These are phyloP conservation scores for Wickerhamomyces sp. DNA, from an alignment of 1,139 yeast genomes.

Conservation along the genomic window DNA sequence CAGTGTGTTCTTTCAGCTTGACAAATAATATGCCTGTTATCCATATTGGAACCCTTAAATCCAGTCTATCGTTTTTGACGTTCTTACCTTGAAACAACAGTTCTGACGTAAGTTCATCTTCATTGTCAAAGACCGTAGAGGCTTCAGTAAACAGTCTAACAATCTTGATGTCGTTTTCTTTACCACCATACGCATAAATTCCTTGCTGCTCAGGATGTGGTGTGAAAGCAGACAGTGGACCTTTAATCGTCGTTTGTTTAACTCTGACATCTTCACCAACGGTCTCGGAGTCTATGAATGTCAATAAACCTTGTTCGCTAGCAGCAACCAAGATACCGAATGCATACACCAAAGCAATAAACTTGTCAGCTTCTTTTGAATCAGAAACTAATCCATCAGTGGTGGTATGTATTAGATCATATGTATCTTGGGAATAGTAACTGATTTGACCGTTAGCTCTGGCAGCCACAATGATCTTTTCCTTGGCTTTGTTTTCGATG, in stretches of 20 bases:
- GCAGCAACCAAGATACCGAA: slow-evolving; percentile 28
- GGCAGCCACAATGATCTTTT: slow-evolving; percentile 20
- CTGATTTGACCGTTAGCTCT: slow-evolving; percentile 28
- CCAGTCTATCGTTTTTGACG: slow-evolving; percentile 61
- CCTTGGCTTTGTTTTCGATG: slow-evolving; percentile 18
- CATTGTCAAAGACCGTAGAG: slow-evolving; percentile 4
- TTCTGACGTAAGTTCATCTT: slow-evolving; percentile 22
- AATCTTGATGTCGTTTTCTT: slow-evolving; percentile 60
- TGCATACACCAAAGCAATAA: slow-evolving; percentile 12
- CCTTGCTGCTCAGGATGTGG: slow-evolving; percentile 41
- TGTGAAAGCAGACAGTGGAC: slow-evolving; percentile 43
- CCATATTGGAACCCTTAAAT: slow-evolving; percentile 66
- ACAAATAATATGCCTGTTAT: slow-evolving; percentile 46
- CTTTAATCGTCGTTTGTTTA: slow-evolving; percentile 27
- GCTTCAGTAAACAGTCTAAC: slow-evolving; percentile 34
- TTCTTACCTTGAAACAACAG: slow-evolving; percentile 55
- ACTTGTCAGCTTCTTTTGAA: slow-evolving; percentile 17
- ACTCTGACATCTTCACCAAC: slow-evolving; percentile 14
- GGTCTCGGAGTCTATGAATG: slow-evolving; percentile 30
- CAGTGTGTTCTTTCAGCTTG: slow-evolving; percentile 24
- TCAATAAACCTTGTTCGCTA: slow-evolving; percentile 47
- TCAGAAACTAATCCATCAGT: slow-evolving; percentile 20
- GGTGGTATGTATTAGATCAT: slow-evolving; percentile 29
- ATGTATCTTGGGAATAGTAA: slow-evolving; percentile 15
- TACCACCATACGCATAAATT: slow-evolving; percentile 68